phyloP scores from a whole-genome alignment of 805 yeast species.

The Candida palmyrensis region DNA sequence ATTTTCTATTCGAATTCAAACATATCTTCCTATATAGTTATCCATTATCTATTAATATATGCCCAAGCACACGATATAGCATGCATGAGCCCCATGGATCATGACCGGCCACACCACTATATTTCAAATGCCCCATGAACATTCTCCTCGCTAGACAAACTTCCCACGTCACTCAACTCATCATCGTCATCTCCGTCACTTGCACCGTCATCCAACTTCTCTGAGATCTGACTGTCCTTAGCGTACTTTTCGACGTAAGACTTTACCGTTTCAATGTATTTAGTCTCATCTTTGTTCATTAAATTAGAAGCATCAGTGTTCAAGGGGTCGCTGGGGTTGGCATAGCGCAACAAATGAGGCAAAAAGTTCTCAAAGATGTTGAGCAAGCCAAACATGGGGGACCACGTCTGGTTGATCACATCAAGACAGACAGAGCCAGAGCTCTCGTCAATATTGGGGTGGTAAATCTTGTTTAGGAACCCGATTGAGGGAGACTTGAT shows the following conservation, averaged over 20 bases:
- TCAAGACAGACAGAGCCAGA: constrained; percentile 92
- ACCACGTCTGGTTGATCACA: constrained; percentile 97
- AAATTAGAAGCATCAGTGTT: constrained; percentile 86
- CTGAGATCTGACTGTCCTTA: constrained; percentile 41
- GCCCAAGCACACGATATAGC: no score
- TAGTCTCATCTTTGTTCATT: constrained; percentile 60
- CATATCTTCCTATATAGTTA: background rate
- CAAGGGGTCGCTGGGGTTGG: constrained; percentile 91
- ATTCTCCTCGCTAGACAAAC: constrained; percentile 43
- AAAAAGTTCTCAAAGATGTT: constrained; percentile 90
- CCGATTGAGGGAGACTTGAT: constrained; percentile 95
- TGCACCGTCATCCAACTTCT: constrained; percentile 23
- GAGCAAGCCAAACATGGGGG: constrained; percentile 90
- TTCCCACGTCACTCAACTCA: constrained; percentile 46
- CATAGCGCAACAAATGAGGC: constrained; percentile 87
- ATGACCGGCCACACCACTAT: background rate
- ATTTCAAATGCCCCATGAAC: constrained; percentile 9
- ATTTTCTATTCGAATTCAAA: background rate
- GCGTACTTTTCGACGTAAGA: constrained; percentile 67
- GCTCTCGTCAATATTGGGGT: constrained; percentile 90
- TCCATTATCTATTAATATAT: background rate
- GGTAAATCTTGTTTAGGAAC: constrained; percentile 84
- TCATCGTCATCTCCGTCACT: constrained; percentile 31
- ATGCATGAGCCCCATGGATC: no score
- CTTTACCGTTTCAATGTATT: constrained; percentile 66